These are phyloP conservation scores for Ustilago sp. DNA, from an alignment of 1,284 basidiomycete species.

Conservation along the genomic window DNA sequence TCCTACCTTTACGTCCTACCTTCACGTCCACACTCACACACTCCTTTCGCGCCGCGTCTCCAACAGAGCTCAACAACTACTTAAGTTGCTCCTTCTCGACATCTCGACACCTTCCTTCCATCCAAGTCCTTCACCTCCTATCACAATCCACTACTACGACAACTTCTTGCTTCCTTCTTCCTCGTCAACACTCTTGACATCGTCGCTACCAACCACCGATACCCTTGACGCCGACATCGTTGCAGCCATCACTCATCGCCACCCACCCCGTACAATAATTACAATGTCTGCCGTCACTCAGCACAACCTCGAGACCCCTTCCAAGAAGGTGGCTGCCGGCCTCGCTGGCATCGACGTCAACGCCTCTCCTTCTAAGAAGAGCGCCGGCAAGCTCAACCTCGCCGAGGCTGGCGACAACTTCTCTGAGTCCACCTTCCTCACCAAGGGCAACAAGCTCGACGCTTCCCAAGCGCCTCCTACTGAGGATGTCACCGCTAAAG, in stretches of 20 bases:
- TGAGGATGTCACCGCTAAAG: conserved; percentile 14
- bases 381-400: conserved; percentile 26
- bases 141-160: conserved; percentile 8
- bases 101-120: conserved; percentile 17
- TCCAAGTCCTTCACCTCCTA: conserved; percentile 15
- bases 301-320: conserved; percentile 63
- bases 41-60: conserved; percentile 19
- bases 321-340: conserved; percentile 67
- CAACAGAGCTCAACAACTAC: conserved; percentile 17
- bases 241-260: conserved; percentile 11
- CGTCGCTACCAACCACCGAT: conserved; percentile 1
- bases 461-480: conserved; percentile 20
- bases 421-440: conserved; percentile 54
- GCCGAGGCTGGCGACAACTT: conserved; percentile 42
- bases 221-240: conserved; percentile 10
- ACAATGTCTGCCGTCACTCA: conserved; percentile 54
- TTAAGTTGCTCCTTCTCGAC: conserved; percentile 35
- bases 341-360: conserved; percentile 67
- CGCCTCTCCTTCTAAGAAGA: conserved; percentile 63
- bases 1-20: conserved; percentile 25
- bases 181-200: not conserved
- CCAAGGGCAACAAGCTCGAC: conserved; percentile 52
- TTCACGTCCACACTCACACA: conserved; percentile 6
- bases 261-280: not conserved
- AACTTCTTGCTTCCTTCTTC: conserved; percentile 11